These are phyloP conservation scores for Ogataea saltuana DNA, from an alignment of 805 yeast species.

Conservation along the genomic window DNA sequence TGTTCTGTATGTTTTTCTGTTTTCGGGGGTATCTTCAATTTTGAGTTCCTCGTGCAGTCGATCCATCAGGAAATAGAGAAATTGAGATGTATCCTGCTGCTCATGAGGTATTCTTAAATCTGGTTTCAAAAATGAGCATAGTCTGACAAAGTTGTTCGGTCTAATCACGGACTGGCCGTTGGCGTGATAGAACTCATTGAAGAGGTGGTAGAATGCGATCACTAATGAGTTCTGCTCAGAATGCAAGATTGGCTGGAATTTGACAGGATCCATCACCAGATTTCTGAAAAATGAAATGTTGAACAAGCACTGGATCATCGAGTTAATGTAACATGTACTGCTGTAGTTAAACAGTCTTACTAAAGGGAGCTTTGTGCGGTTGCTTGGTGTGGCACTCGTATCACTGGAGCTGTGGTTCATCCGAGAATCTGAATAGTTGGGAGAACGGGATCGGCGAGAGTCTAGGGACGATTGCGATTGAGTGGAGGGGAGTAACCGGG, in stretches of 20 bases:
- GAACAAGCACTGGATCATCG: constrained; percentile 70
- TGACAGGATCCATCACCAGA: constrained; percentile 44
- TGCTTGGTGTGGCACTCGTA: not conserved
- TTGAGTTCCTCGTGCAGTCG: constrained; percentile 65
- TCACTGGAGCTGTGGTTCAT: not conserved
- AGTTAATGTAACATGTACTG: constrained; percentile 74
- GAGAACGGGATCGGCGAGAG: constrained; percentile 1
- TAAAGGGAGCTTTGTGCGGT: constrained; percentile 23
- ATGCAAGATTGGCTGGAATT: constrained; percentile 21
- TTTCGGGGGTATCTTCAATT: constrained; percentile 25
- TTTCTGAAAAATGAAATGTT: constrained; percentile 51
- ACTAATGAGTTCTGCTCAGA: constrained; percentile 34
- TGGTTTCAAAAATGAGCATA: constrained; percentile 57
- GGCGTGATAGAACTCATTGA: constrained; percentile 52
- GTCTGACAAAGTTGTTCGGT: constrained; percentile 54
- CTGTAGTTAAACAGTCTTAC: constrained; percentile 62
- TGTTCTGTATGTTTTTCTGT: constrained; percentile 25
- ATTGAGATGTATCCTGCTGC: constrained; percentile 84
- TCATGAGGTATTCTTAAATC: constrained; percentile 69
- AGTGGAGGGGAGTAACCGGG: not conserved
- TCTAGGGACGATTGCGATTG: constrained; percentile 4
- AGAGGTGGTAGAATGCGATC: constrained; percentile 53
- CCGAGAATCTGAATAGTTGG: not conserved
- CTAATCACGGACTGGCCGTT: constrained; percentile 64
- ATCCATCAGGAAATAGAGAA: constrained; percentile 64